Percentiles rank a stretch among this genome's conserved stretches.
Evolutionary conservation across 2,329 filamentous ascomycete genomes (phyloP).

Genomic region (Arthrobotrys sphaeroides): DNA sequence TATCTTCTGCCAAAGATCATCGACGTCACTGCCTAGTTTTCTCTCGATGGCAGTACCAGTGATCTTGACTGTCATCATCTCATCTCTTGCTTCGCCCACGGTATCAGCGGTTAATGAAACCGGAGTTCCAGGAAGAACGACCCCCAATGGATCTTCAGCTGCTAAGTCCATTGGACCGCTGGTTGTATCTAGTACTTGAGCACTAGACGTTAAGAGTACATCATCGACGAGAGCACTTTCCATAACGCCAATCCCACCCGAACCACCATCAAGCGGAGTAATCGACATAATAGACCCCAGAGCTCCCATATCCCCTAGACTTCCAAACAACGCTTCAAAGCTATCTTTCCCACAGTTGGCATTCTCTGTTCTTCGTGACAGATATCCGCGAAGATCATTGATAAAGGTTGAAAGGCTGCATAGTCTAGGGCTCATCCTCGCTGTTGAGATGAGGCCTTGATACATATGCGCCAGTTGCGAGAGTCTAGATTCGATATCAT

Average conservation of each 20-base stretch:
- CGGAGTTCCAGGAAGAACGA: slow-evolving; percentile 15
- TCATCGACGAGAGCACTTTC: slow-evolving; percentile 10
- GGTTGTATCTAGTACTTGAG: background rate
- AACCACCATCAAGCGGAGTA: background rate
- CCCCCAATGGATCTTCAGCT: background rate
- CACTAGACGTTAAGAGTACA: background rate
- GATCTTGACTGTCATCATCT: background rate
- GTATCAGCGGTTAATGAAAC: background rate
- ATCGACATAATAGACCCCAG: background rate
- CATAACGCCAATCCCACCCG: background rate
- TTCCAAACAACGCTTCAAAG: slow-evolving; percentile 45
- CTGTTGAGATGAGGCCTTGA: slow-evolving; percentile 22
- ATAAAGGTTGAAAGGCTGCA: slow-evolving; percentile 45
- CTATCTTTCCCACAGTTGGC: slow-evolving; percentile 35
- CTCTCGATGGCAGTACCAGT: background rate
- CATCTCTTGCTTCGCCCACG: background rate
- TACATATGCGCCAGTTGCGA: slow-evolving; percentile 39
- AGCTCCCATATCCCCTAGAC: slow-evolving; percentile 11
- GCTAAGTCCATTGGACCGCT: background rate
- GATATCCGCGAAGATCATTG: slow-evolving; percentile 32
- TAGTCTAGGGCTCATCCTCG: slow-evolving; percentile 36
- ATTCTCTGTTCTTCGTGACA: slow-evolving; percentile 19
- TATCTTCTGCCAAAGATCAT: slow-evolving; percentile 50
- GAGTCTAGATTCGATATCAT: slow-evolving; percentile 23
- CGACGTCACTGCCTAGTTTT: slow-evolving; percentile 17